Conservation (phyloP, 345 rosid genomes). For the Diplotaxis tenuifolia region DNA sequence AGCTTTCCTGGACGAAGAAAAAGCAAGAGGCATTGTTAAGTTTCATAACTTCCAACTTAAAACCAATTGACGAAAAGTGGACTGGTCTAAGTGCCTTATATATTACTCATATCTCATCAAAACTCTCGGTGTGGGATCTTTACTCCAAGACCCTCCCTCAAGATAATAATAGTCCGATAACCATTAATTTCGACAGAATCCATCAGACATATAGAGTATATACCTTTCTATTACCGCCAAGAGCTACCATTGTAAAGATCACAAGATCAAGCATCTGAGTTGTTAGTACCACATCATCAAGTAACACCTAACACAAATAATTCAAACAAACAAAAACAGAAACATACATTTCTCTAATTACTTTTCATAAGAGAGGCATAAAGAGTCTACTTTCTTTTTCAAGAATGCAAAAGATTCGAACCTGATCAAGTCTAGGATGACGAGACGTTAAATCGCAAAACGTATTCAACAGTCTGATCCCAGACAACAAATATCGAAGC, state of each 20-base stretch:
- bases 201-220: conserved; percentile 14
- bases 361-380: not conserved
- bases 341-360: not conserved
- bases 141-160: not conserved
- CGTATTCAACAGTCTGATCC: conserved; percentile 73
- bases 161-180: no score
- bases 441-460: conserved; percentile 70
- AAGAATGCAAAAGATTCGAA: conserved; percentile 31
- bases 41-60: conserved; percentile 41
- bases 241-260: conserved; percentile 47
- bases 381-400: not conserved
- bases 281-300: conserved; percentile 83
- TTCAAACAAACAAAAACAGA: not conserved
- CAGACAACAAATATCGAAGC: conserved; percentile 54
- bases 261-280: conserved; percentile 80
- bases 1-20: no score
- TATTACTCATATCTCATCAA: no score
- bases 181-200: not conserved
- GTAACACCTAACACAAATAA: conserved; percentile 59
- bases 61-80: no score
- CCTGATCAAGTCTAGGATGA: conserved; percentile 84
- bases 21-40: not conserved
- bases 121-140: no score
- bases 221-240: conserved; percentile 61
- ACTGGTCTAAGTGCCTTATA: no score